phyloP scores from a whole-genome alignment of 306 rosid genomes.

The Castanea crenata region DNA sequence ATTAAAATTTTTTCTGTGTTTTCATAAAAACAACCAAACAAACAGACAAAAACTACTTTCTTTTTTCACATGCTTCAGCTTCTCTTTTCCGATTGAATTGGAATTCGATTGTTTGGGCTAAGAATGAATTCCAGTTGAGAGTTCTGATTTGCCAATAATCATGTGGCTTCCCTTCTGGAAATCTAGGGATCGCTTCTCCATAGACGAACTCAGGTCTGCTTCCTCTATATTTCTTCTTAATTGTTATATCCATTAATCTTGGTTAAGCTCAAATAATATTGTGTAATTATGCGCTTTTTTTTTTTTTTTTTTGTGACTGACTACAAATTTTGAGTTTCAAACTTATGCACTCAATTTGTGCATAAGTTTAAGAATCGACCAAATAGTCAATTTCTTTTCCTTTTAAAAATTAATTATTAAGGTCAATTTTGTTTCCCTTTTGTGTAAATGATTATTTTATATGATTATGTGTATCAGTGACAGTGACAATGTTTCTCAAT shows the following conservation, averaged over 20 bases:
- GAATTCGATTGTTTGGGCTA: background rate
- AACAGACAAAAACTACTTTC: constrained; percentile 18
- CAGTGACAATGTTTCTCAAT: background rate
- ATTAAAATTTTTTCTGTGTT: too few species aligned
- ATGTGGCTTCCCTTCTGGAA: constrained; percentile 93
- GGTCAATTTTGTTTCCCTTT: background rate
- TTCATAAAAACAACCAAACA: background rate
- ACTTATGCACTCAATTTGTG: background rate
- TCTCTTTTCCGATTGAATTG: constrained; percentile 25
- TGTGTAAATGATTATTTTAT: background rate
- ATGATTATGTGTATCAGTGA: background rate
- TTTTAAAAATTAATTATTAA: too few species aligned
- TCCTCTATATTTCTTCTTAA: background rate
- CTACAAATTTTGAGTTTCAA: background rate
- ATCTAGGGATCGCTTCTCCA: constrained; percentile 84
- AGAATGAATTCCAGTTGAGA: constrained; percentile 34
- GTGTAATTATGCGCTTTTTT: background rate
- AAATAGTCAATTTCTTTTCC: background rate
- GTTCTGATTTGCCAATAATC: constrained; percentile 43
- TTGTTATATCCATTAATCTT: background rate
- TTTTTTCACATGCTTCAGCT: background rate
- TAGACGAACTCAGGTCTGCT: constrained; percentile 80
- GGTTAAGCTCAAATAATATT: background rate
- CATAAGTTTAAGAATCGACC: background rate
- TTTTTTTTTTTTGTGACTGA: too few species aligned